These are phyloP conservation scores for Citrus sp. DNA, from an alignment of 345 rosid genomes.

Conservation along the genomic window DNA sequence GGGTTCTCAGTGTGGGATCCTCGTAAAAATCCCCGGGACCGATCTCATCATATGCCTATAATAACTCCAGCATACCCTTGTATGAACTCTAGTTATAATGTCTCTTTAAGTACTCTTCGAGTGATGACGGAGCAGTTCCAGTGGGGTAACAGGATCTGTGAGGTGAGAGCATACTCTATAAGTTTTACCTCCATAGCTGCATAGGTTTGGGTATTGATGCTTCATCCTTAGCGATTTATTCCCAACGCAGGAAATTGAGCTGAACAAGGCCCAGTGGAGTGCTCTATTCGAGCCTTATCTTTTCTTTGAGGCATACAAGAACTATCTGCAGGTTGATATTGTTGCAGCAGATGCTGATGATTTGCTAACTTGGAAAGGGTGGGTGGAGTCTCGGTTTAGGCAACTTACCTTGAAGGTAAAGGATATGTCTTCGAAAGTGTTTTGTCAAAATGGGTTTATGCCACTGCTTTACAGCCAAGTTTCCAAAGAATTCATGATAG, in stretches of 20 bases:
- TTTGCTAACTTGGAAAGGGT: conserved; percentile 69
- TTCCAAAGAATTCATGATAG: neutral
- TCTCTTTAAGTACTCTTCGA: conserved; percentile 64
- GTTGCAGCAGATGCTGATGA: conserved; percentile 56
- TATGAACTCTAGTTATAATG: conserved; percentile 82
- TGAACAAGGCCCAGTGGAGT: conserved; percentile 61
- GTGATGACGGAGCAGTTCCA: conserved; percentile 74
- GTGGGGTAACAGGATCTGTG: conserved; percentile 53
- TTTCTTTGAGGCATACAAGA: conserved; percentile 70
- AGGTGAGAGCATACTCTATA: conserved; percentile 30
- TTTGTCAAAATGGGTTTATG: neutral
- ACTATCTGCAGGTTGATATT: conserved; percentile 69
- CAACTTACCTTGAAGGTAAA: conserved; percentile 66
- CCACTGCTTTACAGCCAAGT: conserved; percentile 2
- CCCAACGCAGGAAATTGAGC: conserved; percentile 51
- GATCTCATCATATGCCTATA: conserved; percentile 68
- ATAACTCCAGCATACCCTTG: conserved; percentile 86
- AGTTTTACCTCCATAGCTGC: neutral
- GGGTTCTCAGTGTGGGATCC: conserved; percentile 75
- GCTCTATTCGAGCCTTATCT: conserved; percentile 58
- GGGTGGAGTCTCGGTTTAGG: conserved; percentile 81
- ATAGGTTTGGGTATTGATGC: conserved; percentile 4
- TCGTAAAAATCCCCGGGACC: conserved; percentile 62
- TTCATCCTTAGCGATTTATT: conserved; percentile 1
- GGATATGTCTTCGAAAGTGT: conserved; percentile 2